Percentiles rank a stretch among this genome's conserved stretches.
Conservation (phyloP, 2,329 filamentous ascomycete genomes). For the Penicillium sp. region DNA sequence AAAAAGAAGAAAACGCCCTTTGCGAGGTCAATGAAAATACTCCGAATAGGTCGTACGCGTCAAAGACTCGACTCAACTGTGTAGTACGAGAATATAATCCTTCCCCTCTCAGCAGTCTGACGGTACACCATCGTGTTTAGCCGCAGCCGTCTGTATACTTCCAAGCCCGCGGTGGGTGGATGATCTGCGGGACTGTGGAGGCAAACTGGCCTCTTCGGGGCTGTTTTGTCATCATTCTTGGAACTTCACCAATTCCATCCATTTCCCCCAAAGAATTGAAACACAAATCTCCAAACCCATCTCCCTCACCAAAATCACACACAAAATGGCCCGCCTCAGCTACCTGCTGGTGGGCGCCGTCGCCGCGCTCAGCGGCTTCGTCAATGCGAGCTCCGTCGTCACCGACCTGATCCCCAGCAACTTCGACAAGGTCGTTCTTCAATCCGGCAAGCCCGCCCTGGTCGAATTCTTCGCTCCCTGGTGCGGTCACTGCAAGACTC, state of each 20-base stretch:
- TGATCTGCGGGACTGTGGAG: conserved; percentile 24
- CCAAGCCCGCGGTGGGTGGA: not conserved
- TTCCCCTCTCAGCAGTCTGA: too few relatives aligned
- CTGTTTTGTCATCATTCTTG: conserved; percentile 29
- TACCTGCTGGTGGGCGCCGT: conserved; percentile 53
- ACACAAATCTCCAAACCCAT: not conserved
- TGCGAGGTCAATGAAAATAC: not conserved
- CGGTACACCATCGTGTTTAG: too few relatives aligned
- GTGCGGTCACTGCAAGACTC: conserved; percentile 99
- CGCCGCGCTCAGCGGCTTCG: conserved; percentile 56
- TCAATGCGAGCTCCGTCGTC: conserved; percentile 75
- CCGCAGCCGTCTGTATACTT: not conserved
- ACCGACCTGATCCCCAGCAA: conserved; percentile 87
- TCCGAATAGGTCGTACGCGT: not conserved
- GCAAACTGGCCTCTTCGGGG: conserved; percentile 40
- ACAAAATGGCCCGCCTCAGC: conserved; percentile 52
- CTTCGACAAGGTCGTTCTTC: conserved; percentile 87
- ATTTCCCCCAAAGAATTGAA: conserved; percentile 2
- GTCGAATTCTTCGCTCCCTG: conserved; percentile 98
- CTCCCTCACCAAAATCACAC: not conserved
- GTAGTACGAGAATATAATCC: not conserved
- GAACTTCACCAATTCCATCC: conserved; percentile 9
- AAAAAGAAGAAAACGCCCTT: conserved; percentile 10
- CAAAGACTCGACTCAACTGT: not conserved
- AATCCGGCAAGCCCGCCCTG: conserved; percentile 91